Percentiles rank a stretch among this genome's conserved stretches.
phyloP scores from a whole-genome alignment of 768 basidiomycete species.

The Atractiella rhizophila region DNA sequence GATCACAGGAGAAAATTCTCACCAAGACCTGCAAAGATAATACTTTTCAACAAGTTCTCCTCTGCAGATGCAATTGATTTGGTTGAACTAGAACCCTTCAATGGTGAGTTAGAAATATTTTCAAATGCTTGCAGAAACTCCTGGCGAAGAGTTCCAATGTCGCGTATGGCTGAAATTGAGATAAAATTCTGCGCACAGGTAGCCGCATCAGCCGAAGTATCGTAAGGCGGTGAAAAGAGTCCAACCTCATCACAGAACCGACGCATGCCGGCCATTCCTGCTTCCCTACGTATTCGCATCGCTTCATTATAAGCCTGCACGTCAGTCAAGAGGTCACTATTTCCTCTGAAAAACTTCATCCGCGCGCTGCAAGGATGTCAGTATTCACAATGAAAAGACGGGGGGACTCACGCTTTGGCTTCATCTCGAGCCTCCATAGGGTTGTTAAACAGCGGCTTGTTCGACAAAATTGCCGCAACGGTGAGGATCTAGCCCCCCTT shows the following conservation, averaged over 20 bases:
- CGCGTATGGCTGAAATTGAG: conserved; percentile 41
- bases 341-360: conserved; percentile 37
- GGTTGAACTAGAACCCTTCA: too few species aligned
- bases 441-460: conserved; percentile 59
- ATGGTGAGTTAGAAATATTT: too few species aligned
- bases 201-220: not conserved
- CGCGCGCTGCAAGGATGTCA: conserved; percentile 35
- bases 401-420: conserved; percentile 33
- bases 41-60: conserved; percentile 52
- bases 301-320: conserved; percentile 45
- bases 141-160: conserved; percentile 46
- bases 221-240: conserved; percentile 16
- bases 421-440: conserved; percentile 67
- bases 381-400: not conserved
- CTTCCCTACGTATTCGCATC: conserved; percentile 4
- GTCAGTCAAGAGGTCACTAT: conserved; percentile 68
- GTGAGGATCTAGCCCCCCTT: conserved; percentile 32
- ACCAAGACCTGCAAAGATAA: too few species aligned
- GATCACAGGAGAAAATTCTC: too few species aligned
- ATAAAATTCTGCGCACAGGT: conserved; percentile 45
- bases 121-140: too few species aligned
- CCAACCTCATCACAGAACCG: conserved; percentile 21
- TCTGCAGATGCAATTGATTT: too few species aligned
- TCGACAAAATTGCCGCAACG: conserved; percentile 50
- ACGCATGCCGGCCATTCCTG: not conserved